Evolutionary conservation across 2,329 filamentous ascomycete species (phyloP).

Genomic region (Ophiosphaerella korrae): DNA sequence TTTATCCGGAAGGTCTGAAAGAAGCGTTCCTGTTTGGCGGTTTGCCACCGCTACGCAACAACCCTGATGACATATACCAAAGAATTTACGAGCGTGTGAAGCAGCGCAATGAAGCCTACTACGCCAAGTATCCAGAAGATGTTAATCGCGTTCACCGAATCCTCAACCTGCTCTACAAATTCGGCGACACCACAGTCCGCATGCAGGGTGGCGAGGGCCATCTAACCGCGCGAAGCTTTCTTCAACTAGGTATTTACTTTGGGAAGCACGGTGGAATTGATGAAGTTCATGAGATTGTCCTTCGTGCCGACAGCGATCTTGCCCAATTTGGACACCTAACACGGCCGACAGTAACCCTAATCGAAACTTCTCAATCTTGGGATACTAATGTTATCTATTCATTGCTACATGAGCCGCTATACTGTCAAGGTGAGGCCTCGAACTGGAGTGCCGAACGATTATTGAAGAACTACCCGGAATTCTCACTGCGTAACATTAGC

Average conservation of each 20-base stretch:
- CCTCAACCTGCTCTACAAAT: constrained; percentile 64
- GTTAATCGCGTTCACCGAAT: constrained; percentile 69
- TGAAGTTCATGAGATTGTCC: constrained; percentile 60
- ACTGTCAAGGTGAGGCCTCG: constrained; percentile 72
- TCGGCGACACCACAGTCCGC: constrained; percentile 62
- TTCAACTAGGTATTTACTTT: constrained; percentile 78
- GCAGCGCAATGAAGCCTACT: constrained; percentile 78
- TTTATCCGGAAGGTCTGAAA: constrained; percentile 74
- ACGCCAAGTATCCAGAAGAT: constrained; percentile 84
- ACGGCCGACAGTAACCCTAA: constrained; percentile 67
- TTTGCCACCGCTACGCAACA: constrained; percentile 74
- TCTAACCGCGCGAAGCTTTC: constrained; percentile 74
- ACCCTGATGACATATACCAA: constrained; percentile 75
- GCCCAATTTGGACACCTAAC: constrained; percentile 77
- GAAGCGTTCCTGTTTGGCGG: constrained; percentile 87
- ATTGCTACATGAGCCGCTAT: constrained; percentile 85
- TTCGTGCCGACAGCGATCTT: constrained; percentile 74
- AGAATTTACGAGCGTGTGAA: constrained; percentile 71
- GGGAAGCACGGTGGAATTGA: constrained; percentile 67
- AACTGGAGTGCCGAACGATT: constrained; percentile 77
- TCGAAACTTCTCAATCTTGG: constrained; percentile 72
- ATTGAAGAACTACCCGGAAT: constrained; percentile 56
- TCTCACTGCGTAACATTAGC: constrained; percentile 46
- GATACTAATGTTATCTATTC: constrained; percentile 83
- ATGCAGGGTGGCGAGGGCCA: constrained; percentile 71